Conservation (phyloP, 2,329 filamentous ascomycete species). For the Penicillium digitatum region DNA sequence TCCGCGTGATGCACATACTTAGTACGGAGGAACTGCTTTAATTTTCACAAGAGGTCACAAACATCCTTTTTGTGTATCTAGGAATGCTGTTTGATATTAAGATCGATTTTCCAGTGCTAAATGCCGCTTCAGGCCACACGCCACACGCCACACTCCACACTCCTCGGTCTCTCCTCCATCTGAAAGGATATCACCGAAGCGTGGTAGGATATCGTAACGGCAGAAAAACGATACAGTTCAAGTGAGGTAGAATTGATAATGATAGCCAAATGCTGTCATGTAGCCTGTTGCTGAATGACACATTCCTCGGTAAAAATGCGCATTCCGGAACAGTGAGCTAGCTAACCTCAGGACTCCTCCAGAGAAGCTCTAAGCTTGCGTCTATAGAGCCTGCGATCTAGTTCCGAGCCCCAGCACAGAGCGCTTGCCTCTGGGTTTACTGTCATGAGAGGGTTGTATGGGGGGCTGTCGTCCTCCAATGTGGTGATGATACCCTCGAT, state of each 20-base stretch:
- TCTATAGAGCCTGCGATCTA: conserved; percentile 81
- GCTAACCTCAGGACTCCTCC: neutral
- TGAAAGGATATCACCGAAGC: neutral
- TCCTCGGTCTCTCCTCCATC: neutral
- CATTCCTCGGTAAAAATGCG: neutral
- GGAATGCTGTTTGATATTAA: neutral
- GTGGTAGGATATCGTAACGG: neutral
- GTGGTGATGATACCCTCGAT: conserved; percentile 76
- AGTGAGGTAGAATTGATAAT: neutral
- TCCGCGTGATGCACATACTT: neutral
- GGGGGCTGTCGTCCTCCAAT: conserved; percentile 81
- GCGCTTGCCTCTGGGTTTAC: conserved; percentile 82
- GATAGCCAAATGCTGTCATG: neutral
- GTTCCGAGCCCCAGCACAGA: conserved; percentile 76
- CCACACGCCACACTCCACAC: neutral
- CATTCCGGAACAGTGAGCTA: neutral
- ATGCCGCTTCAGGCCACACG: conserved; percentile 15
- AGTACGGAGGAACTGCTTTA: neutral
- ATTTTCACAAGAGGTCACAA: neutral
- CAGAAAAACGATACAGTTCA: neutral
- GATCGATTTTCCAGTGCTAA: neutral
- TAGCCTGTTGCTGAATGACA: neutral
- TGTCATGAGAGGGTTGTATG: conserved; percentile 83
- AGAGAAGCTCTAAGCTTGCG: conserved; percentile 59
- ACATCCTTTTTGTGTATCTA: neutral